phyloP scores from a whole-genome alignment of 2,329 filamentous ascomycete genomes.

The Macrophomina tecta region DNA sequence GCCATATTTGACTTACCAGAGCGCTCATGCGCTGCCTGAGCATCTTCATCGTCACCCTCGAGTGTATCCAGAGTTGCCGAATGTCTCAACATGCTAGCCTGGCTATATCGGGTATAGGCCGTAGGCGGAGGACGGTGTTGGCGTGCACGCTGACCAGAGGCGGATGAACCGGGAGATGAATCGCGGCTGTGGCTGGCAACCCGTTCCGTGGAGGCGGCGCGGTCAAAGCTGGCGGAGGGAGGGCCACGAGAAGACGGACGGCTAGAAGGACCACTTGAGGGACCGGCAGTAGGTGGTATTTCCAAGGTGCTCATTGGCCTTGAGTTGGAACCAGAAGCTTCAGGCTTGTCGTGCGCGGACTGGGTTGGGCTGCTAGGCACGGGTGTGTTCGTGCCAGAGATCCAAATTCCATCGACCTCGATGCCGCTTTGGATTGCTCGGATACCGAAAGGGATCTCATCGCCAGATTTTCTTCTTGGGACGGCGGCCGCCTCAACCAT shows the following conservation, averaged over 20 bases:
- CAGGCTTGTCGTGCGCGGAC: conserved; percentile 11
- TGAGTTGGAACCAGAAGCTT: conserved; percentile 15
- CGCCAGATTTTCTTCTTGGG: conserved; percentile 48
- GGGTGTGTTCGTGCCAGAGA: conserved; percentile 53
- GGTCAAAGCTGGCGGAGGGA: conserved; percentile 46
- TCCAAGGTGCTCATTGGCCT: conserved; percentile 16
- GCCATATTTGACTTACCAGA: conserved; percentile 6
- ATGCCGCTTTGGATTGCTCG: conserved; percentile 83
- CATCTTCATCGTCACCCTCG: conserved; percentile 33
- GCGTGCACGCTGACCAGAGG: conserved; percentile 28
- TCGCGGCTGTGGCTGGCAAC: conserved; percentile 39
- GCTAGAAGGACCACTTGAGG: conserved; percentile 41
- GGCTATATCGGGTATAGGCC: conserved; percentile 46
- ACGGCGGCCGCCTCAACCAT: conserved; percentile 64
- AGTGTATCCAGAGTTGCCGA: conserved; percentile 42
- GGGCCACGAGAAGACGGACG: conserved; percentile 40
- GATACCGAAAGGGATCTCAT: conserved; percentile 83
- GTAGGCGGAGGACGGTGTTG: conserved; percentile 41
- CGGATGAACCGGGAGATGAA: conserved; percentile 28
- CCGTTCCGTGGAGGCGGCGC: conserved; percentile 46
- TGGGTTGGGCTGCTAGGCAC: conserved; percentile 42
- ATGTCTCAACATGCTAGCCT: conserved; percentile 41
- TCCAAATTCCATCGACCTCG: conserved; percentile 79
- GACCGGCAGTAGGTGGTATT: conserved; percentile 26
- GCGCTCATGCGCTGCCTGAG: conserved; percentile 5